Conservation (phyloP, 495 filamentous ascomycete genomes). For the Collariella sp. region DNA sequence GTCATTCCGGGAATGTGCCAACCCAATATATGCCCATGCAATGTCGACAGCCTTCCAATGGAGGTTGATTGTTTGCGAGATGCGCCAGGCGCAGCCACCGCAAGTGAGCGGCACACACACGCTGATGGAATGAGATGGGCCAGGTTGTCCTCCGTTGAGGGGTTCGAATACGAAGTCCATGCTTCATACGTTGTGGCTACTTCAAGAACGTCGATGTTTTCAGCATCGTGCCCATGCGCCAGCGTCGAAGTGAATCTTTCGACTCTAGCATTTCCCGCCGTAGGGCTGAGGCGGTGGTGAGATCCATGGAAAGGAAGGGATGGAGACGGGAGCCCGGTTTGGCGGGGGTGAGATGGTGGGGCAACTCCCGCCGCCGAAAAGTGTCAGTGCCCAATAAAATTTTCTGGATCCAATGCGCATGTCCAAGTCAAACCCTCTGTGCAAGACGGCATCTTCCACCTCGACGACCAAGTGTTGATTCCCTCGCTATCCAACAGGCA, state of each 20-base stretch:
- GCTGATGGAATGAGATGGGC: no score
- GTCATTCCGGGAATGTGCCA: neutral
- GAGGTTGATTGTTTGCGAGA: neutral
- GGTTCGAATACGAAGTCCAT: no score
- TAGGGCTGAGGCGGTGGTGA: neutral
- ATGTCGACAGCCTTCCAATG: neutral
- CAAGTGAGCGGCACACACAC: no score
- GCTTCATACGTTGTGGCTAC: no score
- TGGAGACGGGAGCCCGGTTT: neutral
- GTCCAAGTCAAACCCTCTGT: neutral
- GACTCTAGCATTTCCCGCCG: neutral
- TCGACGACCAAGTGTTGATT: neutral
- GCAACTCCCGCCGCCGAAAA: neutral
- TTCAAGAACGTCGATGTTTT: no score
- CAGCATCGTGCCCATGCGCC: neutral
- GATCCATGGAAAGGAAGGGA: neutral
- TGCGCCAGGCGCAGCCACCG: no score
- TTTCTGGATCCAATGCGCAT: constrained; percentile 7
- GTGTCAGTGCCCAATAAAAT: constrained; percentile 14
- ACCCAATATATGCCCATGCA: neutral
- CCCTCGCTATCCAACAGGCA: neutral
- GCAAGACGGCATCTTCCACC: constrained; percentile 5
- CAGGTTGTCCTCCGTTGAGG: constrained; percentile 4
- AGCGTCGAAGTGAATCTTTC: neutral
- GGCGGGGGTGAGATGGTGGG: constrained; percentile 6